Base-by-base conservation (phyloP, 139 green algal genomes). In the Eudorina sp. region DNA sequence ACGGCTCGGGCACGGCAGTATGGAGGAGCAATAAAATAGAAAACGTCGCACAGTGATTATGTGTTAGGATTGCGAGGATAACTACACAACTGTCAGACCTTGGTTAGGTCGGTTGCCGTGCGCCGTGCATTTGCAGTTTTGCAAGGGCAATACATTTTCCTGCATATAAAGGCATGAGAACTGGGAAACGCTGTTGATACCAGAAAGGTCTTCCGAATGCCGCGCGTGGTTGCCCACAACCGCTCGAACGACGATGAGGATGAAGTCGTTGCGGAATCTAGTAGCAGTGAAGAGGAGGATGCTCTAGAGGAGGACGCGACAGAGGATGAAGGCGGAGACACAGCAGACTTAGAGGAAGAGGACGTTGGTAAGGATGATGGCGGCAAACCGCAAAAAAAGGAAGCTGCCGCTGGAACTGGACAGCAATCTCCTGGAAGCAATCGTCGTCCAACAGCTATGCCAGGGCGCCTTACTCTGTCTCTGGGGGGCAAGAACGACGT, bases 401-500 rank as follows among this genome's bases (percentile, higher is more conserved):
- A 41, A 29, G 45, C 46, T 11, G n/a, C 73, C 18, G 38, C 41
- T 25, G 46, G 73, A 41, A 40, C 40, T 13, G 13, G 2, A 14
- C 11, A 13, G 21, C 4, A 40, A 79, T 14, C 14, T 34, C 19
- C 55, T 36, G 70, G 23, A 2, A 36, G 8, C 31, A 55, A 34
- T 34, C 23, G 4, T 2, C 70, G 40, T 25, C 51, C 48, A 36
- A 13, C n/a, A 34, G n/a, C 76, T 51, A 34, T 16, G 51, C 43
- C 51, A 53, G 48, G 27, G 14, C 78, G 78, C 21, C 40, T 86
- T 0, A 86, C 40, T 8, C 4, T 86, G 4, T 66, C 41, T 2
- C 60, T 86, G 0, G 25, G 31, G 1, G 29, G 29, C 8, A 74
- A 74, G 19, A 87, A 87, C n/a, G 81, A 87, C 34, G 62, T 68